Evolutionary conservation across 1,284 basidiomycete genomes (phyloP).

Genomic region (Malassezia nana): DNA sequence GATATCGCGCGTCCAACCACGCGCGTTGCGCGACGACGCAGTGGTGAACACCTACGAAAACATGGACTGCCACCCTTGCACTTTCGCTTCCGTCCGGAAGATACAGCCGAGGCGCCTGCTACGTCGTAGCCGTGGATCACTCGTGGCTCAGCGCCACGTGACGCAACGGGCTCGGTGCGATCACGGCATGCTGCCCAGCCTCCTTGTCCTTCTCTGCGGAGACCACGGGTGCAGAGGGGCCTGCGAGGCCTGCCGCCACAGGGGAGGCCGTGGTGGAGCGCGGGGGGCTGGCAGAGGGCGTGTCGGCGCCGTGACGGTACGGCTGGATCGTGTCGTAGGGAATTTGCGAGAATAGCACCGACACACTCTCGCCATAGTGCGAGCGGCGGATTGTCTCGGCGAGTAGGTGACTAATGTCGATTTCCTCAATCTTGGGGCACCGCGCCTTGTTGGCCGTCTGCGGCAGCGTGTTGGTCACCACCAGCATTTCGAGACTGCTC

Average conservation of each 20-base stretch:
- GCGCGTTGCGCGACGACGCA: background rate
- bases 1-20: background rate
- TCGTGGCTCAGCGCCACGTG: background rate
- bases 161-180: conserved; percentile 15
- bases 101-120: background rate
- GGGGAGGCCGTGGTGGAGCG: conserved; percentile 6
- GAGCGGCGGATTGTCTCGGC: conserved; percentile 91
- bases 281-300: conserved; percentile 13
- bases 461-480: conserved; percentile 96
- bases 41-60: background rate
- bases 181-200: background rate
- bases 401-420: conserved; percentile 87
- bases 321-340: conserved; percentile 47
- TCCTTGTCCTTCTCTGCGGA: background rate
- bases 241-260: background rate
- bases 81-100: background rate
- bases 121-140: background rate
- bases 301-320: conserved; percentile 38
- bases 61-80: background rate
- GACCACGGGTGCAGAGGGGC: background rate
- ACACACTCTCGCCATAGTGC: conserved; percentile 48
- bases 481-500: conserved; percentile 70
- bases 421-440: conserved; percentile 75
- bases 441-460: conserved; percentile 66
- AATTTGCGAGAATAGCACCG: conserved; percentile 44